Percentiles rank a stretch among this genome's conserved stretches.
Conservation (phyloP, 805 yeast genomes). For the Cephaloascus fragrans region DNA sequence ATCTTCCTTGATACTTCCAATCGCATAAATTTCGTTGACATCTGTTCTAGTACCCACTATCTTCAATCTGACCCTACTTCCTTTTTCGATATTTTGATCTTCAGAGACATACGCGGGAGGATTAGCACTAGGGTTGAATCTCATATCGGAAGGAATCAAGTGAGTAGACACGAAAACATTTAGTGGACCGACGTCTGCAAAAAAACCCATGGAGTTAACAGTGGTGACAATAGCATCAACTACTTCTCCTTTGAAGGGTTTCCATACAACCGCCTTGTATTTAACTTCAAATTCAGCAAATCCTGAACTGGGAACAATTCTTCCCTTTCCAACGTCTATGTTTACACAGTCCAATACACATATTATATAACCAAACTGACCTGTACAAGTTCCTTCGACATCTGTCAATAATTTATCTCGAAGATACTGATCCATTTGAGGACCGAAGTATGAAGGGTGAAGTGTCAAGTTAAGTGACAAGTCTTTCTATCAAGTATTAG, state of each 20-base stretch:
- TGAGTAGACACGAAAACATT: conserved; percentile 92
- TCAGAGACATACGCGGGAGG: conserved; percentile 98
- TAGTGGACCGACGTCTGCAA: conserved; percentile 96
- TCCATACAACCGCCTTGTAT: conserved; percentile 95
- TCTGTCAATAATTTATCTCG: conserved; percentile 86
- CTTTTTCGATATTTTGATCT: conserved; percentile 91
- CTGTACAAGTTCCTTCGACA: conserved; percentile 98
- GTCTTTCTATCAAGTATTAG: conserved; percentile 48
- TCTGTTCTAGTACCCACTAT: conserved; percentile 97
- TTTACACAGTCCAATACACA: conserved; percentile 93
- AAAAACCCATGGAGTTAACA: conserved; percentile 91
- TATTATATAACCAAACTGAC: conserved; percentile 95
- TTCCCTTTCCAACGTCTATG: conserved; percentile 91
- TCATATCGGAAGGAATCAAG: conserved; percentile 88
- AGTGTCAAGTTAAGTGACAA: conserved; percentile 84
- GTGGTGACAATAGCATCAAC: conserved; percentile 94
- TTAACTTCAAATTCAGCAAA: conserved; percentile 95
- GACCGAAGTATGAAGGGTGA: conserved; percentile 96
- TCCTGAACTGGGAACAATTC: conserved; percentile 84
- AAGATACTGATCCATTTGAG: conserved; percentile 91
- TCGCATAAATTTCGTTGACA: conserved; percentile 94
- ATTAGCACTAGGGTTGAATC: conserved; percentile 87
- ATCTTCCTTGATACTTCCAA: conserved; percentile 97
- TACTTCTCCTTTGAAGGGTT: conserved; percentile 97
- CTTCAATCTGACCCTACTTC: conserved; percentile 87